A percentile compares a stretch with the other conserved stretches of the same genome.
phyloP scores from a whole-genome alignment of 257 asterid genomes.

The Perilla frutescens region DNA sequence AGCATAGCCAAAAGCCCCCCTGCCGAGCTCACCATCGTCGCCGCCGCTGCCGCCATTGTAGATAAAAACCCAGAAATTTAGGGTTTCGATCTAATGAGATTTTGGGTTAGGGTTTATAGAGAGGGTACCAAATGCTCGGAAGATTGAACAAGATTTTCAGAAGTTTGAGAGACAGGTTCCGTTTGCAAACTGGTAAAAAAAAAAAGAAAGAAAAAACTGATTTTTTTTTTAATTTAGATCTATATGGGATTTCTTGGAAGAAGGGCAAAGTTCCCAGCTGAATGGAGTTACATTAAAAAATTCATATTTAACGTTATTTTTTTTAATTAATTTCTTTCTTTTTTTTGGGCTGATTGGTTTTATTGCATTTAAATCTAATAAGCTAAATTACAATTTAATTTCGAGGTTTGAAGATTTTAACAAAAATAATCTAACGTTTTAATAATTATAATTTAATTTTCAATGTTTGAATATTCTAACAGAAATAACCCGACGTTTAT shows the following conservation, averaged over 20 bases:
- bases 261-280: conserved; percentile 29
- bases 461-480: no score
- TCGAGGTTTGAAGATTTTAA: no score
- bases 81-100: conserved; percentile 31
- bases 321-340: no score
- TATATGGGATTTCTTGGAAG: conserved; percentile 35
- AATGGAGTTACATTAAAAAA: not conserved
- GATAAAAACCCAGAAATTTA: not conserved
- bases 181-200: not conserved
- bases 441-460: no score
- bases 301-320: no score
- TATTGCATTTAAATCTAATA: no score
- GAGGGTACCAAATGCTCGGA: not conserved
- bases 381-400: no score
- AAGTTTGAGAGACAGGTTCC: conserved; percentile 4
- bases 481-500: no score
- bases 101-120: conserved; percentile 23
- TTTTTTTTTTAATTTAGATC: not conserved
- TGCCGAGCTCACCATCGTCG: conserved; percentile 88
- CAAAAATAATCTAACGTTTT: no score
- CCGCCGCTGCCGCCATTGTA: conserved; percentile 58
- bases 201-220: no score
- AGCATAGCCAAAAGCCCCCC: conserved; percentile 94
- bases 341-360: no score
- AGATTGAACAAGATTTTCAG: not conserved